Evolutionary conservation across 192 early-diverging fungal genomes (phyloP).

Genomic region (Haplosporangium gracile): DNA sequence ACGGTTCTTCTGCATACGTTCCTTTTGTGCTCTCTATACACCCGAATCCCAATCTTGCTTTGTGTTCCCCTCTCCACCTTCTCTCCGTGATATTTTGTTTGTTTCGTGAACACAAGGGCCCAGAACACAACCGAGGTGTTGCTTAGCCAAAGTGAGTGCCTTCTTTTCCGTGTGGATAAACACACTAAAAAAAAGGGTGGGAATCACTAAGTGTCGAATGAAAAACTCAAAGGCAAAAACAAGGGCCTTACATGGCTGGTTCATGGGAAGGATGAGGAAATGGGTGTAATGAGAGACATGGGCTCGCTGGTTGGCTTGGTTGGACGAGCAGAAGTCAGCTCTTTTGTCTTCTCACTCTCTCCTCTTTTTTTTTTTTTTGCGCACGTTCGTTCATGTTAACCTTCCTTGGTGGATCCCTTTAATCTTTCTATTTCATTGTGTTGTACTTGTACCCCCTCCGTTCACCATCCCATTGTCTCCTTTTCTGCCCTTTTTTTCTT

Average conservation of each 20-base stretch:
- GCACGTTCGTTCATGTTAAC: not conserved
- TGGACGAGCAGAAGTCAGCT: not conserved
- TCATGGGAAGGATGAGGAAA: not conserved
- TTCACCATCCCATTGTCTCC: not conserved
- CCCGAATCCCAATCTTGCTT: not conserved
- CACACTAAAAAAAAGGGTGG: not conserved
- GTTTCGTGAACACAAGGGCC: not conserved
- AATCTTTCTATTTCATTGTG: not conserved
- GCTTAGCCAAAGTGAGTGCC: not conserved
- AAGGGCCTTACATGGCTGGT: not conserved
- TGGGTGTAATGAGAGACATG: not conserved
- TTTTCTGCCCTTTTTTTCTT: too few relatives aligned
- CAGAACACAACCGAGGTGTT: not conserved
- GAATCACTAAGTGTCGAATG: not conserved
- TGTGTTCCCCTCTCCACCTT: not conserved
- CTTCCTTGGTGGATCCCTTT: not conserved
- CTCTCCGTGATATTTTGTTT: not conserved
- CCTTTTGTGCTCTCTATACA: not conserved
- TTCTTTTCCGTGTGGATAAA: not conserved
- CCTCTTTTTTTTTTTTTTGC: not conserved
- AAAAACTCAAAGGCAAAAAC: not conserved
- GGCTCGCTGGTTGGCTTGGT: too few relatives aligned
- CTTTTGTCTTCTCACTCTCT: not conserved
- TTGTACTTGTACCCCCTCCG: not conserved
- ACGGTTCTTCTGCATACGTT: slow-evolving; percentile 1